Conservation (phyloP, 208 protist genomes). For the Trypanosoma platydactyli region DNA sequence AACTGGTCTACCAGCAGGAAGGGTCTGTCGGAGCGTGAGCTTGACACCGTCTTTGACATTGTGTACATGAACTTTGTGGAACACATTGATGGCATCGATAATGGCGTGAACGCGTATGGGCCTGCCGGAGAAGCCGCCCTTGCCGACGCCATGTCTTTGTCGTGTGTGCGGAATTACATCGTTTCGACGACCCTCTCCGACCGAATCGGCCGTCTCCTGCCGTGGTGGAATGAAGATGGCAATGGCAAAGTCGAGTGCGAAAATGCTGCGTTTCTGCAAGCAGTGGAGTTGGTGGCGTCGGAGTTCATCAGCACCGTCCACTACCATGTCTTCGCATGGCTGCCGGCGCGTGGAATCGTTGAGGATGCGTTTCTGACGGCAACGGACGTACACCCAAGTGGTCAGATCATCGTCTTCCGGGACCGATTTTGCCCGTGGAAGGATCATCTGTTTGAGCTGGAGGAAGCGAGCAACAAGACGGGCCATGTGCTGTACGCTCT, state of each 20-base stretch:
- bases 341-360: slow-evolving; percentile 91
- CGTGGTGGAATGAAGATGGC: slow-evolving; percentile 88
- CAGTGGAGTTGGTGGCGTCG: slow-evolving; percentile 78
- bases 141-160: neutral
- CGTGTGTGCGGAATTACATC: slow-evolving; percentile 71
- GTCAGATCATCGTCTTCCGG: slow-evolving; percentile 83
- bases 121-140: slow-evolving; percentile 23
- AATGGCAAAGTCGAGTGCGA: slow-evolving; percentile 40
- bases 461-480: slow-evolving; percentile 58
- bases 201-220: slow-evolving; percentile 83
- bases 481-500: slow-evolving; percentile 85
- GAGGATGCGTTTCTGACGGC: slow-evolving; percentile 61
- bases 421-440: slow-evolving; percentile 91
- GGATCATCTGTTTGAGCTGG: slow-evolving; percentile 92
- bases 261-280: slow-evolving; percentile 80
- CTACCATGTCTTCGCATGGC: slow-evolving; percentile 85
- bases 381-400: slow-evolving; percentile 45
- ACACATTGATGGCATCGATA: slow-evolving; percentile 94
- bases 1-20: slow-evolving; percentile 34
- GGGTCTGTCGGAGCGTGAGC: slow-evolving; percentile 39
- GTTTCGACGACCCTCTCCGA: slow-evolving; percentile 70
- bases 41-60: slow-evolving; percentile 77
- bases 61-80: slow-evolving; percentile 92
- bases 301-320: slow-evolving; percentile 89
- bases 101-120: slow-evolving; percentile 88